Percentiles rank a stretch among this genome's conserved stretches.
These are phyloP conservation scores for Leucocoprinus birnbaumii DNA, from an alignment of 768 basidiomycete species.

Conservation along the genomic window DNA sequence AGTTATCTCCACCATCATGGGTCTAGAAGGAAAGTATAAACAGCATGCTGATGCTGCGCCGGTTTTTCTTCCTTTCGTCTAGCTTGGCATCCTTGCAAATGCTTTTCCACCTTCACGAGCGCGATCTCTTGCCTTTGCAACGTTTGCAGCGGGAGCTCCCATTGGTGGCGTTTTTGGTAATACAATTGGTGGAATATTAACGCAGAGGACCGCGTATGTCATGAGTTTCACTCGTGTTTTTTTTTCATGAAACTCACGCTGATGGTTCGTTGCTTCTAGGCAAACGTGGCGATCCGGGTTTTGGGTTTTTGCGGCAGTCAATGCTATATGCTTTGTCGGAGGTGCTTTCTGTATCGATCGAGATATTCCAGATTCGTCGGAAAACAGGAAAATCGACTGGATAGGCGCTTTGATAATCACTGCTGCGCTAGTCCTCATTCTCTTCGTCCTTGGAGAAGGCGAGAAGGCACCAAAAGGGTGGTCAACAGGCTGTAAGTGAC, in stretches of 20 bases:
- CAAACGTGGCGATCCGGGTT: constrained; percentile 65
- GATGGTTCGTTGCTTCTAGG: constrained; percentile 19
- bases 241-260: not conserved
- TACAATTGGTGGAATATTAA: constrained; percentile 69
- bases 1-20: constrained; percentile 17
- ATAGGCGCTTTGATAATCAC: constrained; percentile 66
- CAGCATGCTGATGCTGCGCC: no score
- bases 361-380: constrained; percentile 44
- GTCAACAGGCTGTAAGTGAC: constrained; percentile 39
- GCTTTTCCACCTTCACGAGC: constrained; percentile 65
- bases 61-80: not conserved
- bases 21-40: no score
- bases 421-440: constrained; percentile 61
- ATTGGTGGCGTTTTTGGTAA: constrained; percentile 76
- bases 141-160: constrained; percentile 84
- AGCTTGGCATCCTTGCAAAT: constrained; percentile 83
- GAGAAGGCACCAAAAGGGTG: constrained; percentile 56
- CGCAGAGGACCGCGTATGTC: constrained; percentile 44
- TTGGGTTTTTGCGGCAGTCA: constrained; percentile 59
- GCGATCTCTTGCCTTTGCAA: constrained; percentile 76
- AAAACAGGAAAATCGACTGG: constrained; percentile 66
- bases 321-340: constrained; percentile 45
- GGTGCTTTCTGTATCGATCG: constrained; percentile 60
- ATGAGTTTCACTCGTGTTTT: not conserved
- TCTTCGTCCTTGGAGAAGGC: constrained; percentile 73